phyloP scores from a whole-genome alignment of 129 eudicot species.

The Helianthus tuberosus region DNA sequence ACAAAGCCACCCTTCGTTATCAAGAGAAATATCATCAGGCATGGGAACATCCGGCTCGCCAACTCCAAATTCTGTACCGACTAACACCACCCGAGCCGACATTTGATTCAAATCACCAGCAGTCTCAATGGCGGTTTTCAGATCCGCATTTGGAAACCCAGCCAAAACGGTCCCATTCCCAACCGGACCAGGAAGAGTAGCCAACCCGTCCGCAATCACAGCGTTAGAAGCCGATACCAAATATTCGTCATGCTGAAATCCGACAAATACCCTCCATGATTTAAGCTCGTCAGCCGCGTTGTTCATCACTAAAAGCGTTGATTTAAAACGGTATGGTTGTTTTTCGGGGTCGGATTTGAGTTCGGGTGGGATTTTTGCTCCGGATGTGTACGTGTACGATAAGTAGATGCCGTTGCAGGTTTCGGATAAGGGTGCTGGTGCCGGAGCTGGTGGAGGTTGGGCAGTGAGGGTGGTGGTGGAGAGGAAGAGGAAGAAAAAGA shows the following conservation, averaged over 20 bases:
- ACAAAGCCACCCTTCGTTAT: slow-evolving; percentile 83
- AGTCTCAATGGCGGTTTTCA: slow-evolving; percentile 74
- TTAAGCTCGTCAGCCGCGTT: slow-evolving; percentile 68
- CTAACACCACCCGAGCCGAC: slow-evolving; percentile 54
- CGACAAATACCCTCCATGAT: slow-evolving; percentile 77
- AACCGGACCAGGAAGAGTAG: slow-evolving; percentile 59
- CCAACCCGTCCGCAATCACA: slow-evolving; percentile 68
- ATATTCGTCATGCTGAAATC: slow-evolving; percentile 74
- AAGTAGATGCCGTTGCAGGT: slow-evolving; percentile 73
- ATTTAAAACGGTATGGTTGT: slow-evolving; percentile 80
- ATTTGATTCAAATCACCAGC: slow-evolving; percentile 84
- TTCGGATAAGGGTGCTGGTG: slow-evolving; percentile 59
- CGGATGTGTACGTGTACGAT: slow-evolving; percentile 49
- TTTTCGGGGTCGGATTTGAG: slow-evolving; percentile 22
- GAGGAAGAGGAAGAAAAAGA: slow-evolving; percentile 41
- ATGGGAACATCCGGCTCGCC: slow-evolving; percentile 55
- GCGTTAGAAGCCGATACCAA: slow-evolving; percentile 79
- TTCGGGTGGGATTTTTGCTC: slow-evolving; percentile 50
- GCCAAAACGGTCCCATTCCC: slow-evolving; percentile 84
- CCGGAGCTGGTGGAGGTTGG: slow-evolving; percentile 30
- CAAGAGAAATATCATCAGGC: slow-evolving; percentile 71
- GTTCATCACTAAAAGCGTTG: slow-evolving; percentile 59
- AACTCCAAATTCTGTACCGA: slow-evolving; percentile 92
- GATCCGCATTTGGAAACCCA: slow-evolving; percentile 78
- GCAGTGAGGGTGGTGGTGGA: slow-evolving; percentile 39